A percentile compares a stretch with the other conserved stretches of the same genome.
Evolutionary conservation across 2,329 filamentous ascomycete species (phyloP).

Genomic region (Arthrobotrys sinensis): DNA sequence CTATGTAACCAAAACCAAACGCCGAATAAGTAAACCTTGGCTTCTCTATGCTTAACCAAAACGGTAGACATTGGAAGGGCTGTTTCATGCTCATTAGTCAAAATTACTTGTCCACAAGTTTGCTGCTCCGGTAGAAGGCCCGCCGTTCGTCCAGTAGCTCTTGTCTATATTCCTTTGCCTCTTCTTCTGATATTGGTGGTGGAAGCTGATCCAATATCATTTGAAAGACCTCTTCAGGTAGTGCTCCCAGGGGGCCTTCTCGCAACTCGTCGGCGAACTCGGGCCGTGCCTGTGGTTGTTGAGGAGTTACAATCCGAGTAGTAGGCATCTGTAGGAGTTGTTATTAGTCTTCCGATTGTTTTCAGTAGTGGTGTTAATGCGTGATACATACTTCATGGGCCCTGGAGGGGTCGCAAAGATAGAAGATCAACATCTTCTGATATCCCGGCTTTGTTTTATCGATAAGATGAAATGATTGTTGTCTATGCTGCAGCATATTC

Average conservation of each 20-base stretch:
- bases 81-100: slow-evolving; percentile 62
- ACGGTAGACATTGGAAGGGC: no score
- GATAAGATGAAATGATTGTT: slow-evolving; percentile 70
- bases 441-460: slow-evolving; percentile 72
- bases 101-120: slow-evolving; percentile 2
- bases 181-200: slow-evolving; percentile 65
- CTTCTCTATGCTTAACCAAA: no score
- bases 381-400: background rate
- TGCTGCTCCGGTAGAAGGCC: slow-evolving; percentile 24
- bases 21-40: no score
- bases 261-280: slow-evolving; percentile 8
- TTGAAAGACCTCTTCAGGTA: slow-evolving; percentile 59
- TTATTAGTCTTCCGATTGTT: background rate
- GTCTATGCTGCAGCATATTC: slow-evolving; percentile 72
- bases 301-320: slow-evolving; percentile 22
- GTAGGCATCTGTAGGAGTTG: slow-evolving; percentile 22
- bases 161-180: slow-evolving; percentile 67
- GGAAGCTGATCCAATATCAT: slow-evolving; percentile 52
- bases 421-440: slow-evolving; percentile 73
- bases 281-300: slow-evolving; percentile 12
- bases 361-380: background rate
- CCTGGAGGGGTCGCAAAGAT: slow-evolving; percentile 72
- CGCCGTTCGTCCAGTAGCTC: slow-evolving; percentile 68
- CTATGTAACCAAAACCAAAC: no score
- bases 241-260: slow-evolving; percentile 5